Evolutionary conservation across 495 filamentous ascomycete genomes (phyloP), one percentile per base, ranked within the genome.

Genomic region (Trichoderma gamsii): DNA sequence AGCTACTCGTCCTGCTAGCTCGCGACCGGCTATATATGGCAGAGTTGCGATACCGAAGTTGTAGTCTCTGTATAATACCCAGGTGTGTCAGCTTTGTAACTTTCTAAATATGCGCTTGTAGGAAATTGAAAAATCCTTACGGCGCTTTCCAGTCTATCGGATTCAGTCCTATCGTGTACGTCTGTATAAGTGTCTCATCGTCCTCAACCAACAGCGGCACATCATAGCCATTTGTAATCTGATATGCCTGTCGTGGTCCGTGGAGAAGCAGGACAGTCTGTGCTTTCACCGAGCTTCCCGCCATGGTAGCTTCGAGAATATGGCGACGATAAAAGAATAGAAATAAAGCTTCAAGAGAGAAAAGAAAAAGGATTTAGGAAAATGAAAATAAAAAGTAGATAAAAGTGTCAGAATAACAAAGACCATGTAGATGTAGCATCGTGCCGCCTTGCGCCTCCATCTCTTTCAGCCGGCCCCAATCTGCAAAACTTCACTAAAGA

Each of bases 131-230:
- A 25, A 13, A 6, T 16, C 65, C 27, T 41, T 80, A 88, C 86
- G 86, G 87, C 72, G 81, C 85, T 78, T 90, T 91, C 89, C 89
- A 91, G 74, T 91, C 89, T 52, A 90, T 84, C 5, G 88, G 89
- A 74, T 90, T 90, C 64, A 91, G 75, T 2, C 88, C 89, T 76
- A 90, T 84, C 13, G 83, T 84, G 41, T 81, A 70, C 69, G 84
- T 79, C 73, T 82, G 80, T 66, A 88, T 79, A 6, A 89, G 77
- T 29, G 87, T 80, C 72, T 89, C 85, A 15, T 65, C 35, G 75
- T 70, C 59, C 76, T 73, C 69, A 8, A 70, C 13, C 5, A 74
- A 44, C 1, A 74, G 72, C 18, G 87, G 85, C 43, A 88, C 78
- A 29, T 76, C 74, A 71, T 88, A 83, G 67, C 84, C 75, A 16